Base-by-base conservation (phyloP, 1,139 yeast species). In the Protomyces lactucae-debilis region DNA sequence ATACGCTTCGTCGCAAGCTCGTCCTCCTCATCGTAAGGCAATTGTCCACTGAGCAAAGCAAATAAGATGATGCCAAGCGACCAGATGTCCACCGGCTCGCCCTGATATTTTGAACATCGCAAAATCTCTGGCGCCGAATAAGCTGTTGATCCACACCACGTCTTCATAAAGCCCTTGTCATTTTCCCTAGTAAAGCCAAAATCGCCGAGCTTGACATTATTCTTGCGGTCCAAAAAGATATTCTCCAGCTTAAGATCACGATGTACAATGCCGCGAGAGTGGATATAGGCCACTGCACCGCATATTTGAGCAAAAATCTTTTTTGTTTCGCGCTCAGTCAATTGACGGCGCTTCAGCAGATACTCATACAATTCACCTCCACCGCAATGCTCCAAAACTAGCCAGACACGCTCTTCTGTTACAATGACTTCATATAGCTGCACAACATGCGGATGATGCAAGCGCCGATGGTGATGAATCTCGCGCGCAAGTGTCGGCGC, bases 111-210 rank as follows among this genome's bases (percentile, higher is more conserved):
- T 65, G 82, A 81, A 68, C 83, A 82, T 64, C 80, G 78, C 46
- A 91, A 78, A 70, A 93, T 78, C 72, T 93, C 99, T 0, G 99
- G 99, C 0, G 99, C 97, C 97, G 92, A 91, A 73, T 93, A 93
- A 4, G 91, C 95, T 0, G 92, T 85, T 0, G 99, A 93, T 1
- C 99, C 99, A 75, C 99, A 93, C 0, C 91, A 81, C 0, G 97
- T 93, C 57, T 88, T 88, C 54, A 93, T 76, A 61, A 85, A 76
- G 68, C 78, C 79, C 63, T 77, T 80, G 69, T 72, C 86, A 78
- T 79, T 85, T 72, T 91, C 97, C 68, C 98, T 79, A 1, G 96
- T 91, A 74, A 93, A 92, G 0, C 99, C 99, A 76, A 93, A 92
- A 76, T 93, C 99, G 3, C 95, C 85, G 65, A 92, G 76, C 74